These are phyloP conservation scores for Mucor plumbeus DNA, from an alignment of 371 early-diverging fungal species.

Conservation along the genomic window DNA sequence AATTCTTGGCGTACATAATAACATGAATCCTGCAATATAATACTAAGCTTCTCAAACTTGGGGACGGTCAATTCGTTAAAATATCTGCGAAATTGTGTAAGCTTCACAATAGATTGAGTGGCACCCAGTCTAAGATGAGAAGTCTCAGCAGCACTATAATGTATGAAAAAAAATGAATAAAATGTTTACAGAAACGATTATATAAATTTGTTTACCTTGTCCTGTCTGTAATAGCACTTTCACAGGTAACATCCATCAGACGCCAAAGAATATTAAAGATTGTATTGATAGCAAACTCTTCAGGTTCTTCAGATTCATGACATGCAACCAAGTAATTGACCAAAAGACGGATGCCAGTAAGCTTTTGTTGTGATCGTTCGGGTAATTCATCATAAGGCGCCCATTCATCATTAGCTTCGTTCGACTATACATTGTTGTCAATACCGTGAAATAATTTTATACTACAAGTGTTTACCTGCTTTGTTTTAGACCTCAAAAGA, in stretches of 20 bases:
- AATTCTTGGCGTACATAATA: conserved; percentile 84
- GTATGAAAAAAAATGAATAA: neutral
- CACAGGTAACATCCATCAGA: conserved; percentile 32
- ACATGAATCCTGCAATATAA: conserved; percentile 75
- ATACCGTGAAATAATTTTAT: neutral
- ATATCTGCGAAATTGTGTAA: conserved; percentile 59
- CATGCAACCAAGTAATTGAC: conserved; percentile 39
- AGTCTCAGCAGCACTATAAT: conserved; percentile 42
- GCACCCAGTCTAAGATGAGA: conserved; percentile 69
- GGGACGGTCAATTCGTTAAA: conserved; percentile 57
- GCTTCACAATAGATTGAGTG: conserved; percentile 67
- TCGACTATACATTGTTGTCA: conserved; percentile 1
- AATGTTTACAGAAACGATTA: neutral
- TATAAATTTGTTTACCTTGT: conserved; percentile 22
- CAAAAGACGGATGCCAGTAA: conserved; percentile 38
- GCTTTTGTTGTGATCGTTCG: conserved; percentile 37
- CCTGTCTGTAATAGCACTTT: conserved; percentile 30
- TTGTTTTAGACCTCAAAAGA: conserved; percentile 40
- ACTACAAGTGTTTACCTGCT: conserved; percentile 11
- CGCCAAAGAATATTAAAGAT: conserved; percentile 38
- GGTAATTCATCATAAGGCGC: conserved; percentile 36
- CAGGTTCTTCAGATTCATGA: conserved; percentile 14
- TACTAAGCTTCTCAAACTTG: conserved; percentile 64
- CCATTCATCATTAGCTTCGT: conserved; percentile 37
- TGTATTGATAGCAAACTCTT: conserved; percentile 19